A percentile compares a stretch with the other conserved stretches of the same genome.
Conservation (phyloP, 2,329 filamentous ascomycete species). For the Colletotrichum abscissum region DNA sequence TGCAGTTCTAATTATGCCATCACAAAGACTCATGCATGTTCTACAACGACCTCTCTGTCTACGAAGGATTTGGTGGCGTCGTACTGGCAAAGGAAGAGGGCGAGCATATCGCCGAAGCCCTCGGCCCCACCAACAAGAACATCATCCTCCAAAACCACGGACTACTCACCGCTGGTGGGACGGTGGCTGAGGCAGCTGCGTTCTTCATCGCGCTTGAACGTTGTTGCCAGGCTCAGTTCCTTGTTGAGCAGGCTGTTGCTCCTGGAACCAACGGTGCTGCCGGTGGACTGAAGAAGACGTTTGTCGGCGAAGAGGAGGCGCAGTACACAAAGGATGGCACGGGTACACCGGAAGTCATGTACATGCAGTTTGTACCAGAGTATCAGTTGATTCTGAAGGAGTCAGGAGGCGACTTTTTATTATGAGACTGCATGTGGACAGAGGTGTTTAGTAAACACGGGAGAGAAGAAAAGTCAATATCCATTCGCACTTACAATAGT, state of each 20-base stretch:
- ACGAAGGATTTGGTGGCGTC: conserved; percentile 62
- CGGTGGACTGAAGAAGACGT: conserved; percentile 43
- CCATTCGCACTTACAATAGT: too few relatives aligned
- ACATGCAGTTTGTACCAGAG: conserved; percentile 49
- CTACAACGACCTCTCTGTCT: conserved; percentile 71
- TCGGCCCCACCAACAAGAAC: conserved; percentile 67
- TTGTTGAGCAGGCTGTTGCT: conserved; percentile 69
- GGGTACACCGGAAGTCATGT: conserved; percentile 44
- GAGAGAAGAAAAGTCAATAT: not conserved
- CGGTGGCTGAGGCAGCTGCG: conserved; percentile 78
- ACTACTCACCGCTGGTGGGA: conserved; percentile 73
- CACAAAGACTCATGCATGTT: conserved; percentile 68
- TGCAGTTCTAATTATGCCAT: not conserved
- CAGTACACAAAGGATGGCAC: conserved; percentile 44
- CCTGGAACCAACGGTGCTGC: conserved; percentile 36
- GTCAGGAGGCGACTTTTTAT: conserved; percentile 44
- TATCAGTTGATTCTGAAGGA: conserved; percentile 45
- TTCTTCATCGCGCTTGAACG: conserved; percentile 76
- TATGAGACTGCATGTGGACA: conserved; percentile 11
- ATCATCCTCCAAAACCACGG: conserved; percentile 78
- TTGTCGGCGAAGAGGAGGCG: conserved; percentile 55
- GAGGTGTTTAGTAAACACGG: not conserved
- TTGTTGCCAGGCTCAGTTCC: conserved; percentile 74
- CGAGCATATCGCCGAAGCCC: conserved; percentile 66
- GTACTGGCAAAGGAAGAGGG: conserved; percentile 72